A percentile compares a stretch with the other conserved stretches of the same genome.
Evolutionary conservation across 805 yeast species (phyloP).

Genomic region (Pichia pseudocactophila): DNA sequence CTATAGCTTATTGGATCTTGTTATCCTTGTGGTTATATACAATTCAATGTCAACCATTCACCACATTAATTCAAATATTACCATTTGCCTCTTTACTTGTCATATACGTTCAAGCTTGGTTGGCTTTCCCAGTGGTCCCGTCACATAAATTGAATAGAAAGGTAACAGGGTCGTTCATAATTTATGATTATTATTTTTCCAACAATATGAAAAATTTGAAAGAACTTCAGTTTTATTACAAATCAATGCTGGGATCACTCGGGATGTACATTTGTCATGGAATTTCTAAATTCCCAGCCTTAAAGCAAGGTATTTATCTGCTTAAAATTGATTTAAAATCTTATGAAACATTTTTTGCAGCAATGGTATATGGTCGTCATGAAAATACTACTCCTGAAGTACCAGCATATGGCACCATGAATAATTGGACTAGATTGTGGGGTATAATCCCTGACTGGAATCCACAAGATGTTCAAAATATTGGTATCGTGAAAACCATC

Average conservation of each 20-base stretch:
- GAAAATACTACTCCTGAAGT: background rate
- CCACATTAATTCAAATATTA: constrained; percentile 36
- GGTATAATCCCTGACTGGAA: background rate
- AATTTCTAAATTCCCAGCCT: background rate
- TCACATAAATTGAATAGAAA: background rate
- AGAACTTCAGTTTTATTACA: background rate
- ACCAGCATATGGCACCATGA: background rate
- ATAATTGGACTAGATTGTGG: background rate
- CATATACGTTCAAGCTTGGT: constrained; percentile 48
- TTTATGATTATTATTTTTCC: constrained; percentile 9
- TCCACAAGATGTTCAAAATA: background rate
- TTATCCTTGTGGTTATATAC: constrained; percentile 28
- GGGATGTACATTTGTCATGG: background rate
- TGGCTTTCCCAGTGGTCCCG: constrained; percentile 39
- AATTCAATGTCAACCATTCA: constrained; percentile 15
- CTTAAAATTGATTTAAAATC: background rate
- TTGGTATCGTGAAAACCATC: background rate
- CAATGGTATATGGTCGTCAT: background rate
- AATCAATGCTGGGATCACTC: background rate
- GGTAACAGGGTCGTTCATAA: constrained; percentile 10
- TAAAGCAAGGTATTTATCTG: background rate
- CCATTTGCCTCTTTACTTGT: constrained; percentile 49
- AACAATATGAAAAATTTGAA: constrained; percentile 2
- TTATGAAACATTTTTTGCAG: background rate
- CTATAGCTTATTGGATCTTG: constrained; percentile 64